phyloP scores from a whole-genome alignment of 768 basidiomycete species.

The Leucosporidium yakuticum region DNA sequence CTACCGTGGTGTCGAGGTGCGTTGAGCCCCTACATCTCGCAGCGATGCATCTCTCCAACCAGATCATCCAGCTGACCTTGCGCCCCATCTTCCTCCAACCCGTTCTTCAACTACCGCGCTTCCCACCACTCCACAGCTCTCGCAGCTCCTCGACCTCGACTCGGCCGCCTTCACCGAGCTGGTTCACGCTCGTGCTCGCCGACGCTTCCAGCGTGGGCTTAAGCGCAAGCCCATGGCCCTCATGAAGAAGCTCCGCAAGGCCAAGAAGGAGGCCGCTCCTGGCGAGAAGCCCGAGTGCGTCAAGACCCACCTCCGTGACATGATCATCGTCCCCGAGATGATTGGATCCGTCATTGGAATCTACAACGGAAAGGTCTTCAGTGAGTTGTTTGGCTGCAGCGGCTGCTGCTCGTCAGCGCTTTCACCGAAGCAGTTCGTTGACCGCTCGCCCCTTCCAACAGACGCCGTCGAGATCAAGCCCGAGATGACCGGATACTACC shows the following conservation, averaged over 20 bases:
- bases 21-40: background rate
- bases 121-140: constrained; percentile 52
- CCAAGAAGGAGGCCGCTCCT: constrained; percentile 98
- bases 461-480: constrained; percentile 94
- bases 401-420: background rate
- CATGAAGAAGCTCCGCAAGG: constrained; percentile 98
- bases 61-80: background rate
- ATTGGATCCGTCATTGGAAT: constrained; percentile 97
- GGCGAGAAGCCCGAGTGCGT: constrained; percentile 98
- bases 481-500: constrained; percentile 99
- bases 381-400: constrained; percentile 17
- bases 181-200: constrained; percentile 95
- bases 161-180: constrained; percentile 74
- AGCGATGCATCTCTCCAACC: too few species aligned
- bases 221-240: constrained; percentile 98
- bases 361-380: constrained; percentile 86
- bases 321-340: constrained; percentile 99
- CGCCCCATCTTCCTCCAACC: background rate
- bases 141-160: constrained; percentile 91
- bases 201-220: constrained; percentile 97
- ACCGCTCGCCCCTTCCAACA: constrained; percentile 10
- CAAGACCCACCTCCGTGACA: constrained; percentile 98
- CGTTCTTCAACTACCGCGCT: too few species aligned
- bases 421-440: background rate
- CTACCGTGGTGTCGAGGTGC: constrained; percentile 81